These are phyloP conservation scores for Plasmodium fragile DNA, from an alignment of 169 alveolate genomes.

Conservation along the genomic window DNA sequence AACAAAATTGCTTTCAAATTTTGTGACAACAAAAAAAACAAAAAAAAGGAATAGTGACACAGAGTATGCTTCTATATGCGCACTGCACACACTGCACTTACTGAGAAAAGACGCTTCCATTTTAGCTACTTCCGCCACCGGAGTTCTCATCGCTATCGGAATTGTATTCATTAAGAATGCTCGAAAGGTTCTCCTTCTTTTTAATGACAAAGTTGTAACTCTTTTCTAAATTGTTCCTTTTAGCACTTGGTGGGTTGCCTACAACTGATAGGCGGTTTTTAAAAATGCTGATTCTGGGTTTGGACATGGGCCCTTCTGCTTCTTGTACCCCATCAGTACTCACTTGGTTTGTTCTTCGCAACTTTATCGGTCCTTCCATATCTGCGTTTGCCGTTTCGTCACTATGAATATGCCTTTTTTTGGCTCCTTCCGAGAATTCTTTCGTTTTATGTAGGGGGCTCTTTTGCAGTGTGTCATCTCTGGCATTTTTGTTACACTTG, in stretches of 20 bases:
- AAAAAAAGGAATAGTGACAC: neutral
- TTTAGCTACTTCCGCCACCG: slow-evolving; percentile 4
- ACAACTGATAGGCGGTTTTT: neutral
- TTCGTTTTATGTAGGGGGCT: slow-evolving; percentile 6
- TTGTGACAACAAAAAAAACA: neutral
- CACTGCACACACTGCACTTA: neutral
- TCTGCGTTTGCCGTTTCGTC: neutral
- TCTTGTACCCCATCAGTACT: neutral
- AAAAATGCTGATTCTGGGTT: neutral
- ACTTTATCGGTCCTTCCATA: neutral
- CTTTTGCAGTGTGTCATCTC: neutral
- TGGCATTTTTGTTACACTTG: neutral
- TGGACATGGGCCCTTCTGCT: neutral
- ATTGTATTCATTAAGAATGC: slow-evolving; percentile 62
- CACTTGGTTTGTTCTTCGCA: slow-evolving; percentile 1
- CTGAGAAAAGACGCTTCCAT: neutral
- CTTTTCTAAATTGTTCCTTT: slow-evolving; percentile 32
- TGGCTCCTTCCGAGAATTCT: neutral
- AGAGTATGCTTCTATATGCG: neutral
- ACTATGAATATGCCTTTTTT: neutral
- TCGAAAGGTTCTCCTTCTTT: slow-evolving; percentile 48
- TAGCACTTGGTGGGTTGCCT: neutral
- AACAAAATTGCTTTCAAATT: neutral
- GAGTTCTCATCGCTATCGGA: slow-evolving; percentile 14
- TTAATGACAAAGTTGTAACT: slow-evolving; percentile 59